Evolutionary conservation across 345 rosid genomes (phyloP).

Genomic region (Gynandropsis gynandra): DNA sequence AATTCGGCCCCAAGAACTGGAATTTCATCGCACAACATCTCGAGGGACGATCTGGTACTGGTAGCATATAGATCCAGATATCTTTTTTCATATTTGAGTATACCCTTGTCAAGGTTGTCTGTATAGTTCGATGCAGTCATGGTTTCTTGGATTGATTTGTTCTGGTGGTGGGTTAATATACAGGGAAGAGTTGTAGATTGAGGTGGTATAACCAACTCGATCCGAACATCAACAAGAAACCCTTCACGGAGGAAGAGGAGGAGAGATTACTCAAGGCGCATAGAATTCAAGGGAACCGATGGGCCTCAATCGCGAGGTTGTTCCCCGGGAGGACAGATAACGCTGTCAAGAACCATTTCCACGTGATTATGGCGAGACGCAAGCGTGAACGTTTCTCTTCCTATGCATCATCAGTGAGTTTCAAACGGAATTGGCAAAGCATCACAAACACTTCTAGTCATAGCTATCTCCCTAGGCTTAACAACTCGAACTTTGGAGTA

Average conservation of each 20-base stretch:
- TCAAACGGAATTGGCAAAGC: conserved; percentile 18
- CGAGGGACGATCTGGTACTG: conserved; percentile 60
- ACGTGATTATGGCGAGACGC: conserved; percentile 59
- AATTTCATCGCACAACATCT: conserved; percentile 56
- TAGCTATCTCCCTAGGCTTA: conserved; percentile 18
- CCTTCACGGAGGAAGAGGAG: conserved; percentile 61
- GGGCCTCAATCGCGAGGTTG: conserved; percentile 48
- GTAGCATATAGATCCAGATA: conserved; percentile 18
- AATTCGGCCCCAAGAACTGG: conserved; percentile 58
- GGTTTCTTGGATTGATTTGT: background rate
- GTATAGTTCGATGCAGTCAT: background rate
- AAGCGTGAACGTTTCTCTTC: conserved; percentile 37
- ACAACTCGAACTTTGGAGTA: conserved; percentile 28
- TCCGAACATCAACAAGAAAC: conserved; percentile 54
- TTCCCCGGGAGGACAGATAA: conserved; percentile 68
- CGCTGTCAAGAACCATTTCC: conserved; percentile 68
- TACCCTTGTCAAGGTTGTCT: background rate
- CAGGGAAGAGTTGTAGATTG: conserved; percentile 70
- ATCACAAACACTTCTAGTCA: conserved; percentile 6
- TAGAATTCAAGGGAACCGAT: conserved; percentile 53
- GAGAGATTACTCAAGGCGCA: conserved; percentile 50
- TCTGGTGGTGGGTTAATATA: background rate
- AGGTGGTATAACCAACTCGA: conserved; percentile 78
- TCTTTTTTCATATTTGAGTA: background rate
- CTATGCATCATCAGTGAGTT: conserved; percentile 9